Evolutionary conservation across 257 asterid genomes (phyloP).

Genomic region (Lavandula angustifolia): DNA sequence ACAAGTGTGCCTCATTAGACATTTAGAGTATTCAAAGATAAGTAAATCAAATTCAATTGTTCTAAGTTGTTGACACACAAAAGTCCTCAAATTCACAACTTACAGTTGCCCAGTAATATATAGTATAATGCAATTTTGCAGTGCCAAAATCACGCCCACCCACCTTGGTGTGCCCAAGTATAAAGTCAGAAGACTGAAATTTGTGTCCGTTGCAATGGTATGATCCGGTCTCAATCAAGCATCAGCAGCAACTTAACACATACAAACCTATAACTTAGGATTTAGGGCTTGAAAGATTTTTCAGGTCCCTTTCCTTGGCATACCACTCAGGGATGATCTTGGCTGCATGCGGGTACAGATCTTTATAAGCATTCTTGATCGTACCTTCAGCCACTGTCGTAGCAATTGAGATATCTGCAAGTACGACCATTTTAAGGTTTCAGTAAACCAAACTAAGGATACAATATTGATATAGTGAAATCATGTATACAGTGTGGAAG

Average conservation of each 20-base stretch:
- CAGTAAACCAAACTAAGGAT: constrained; percentile 1
- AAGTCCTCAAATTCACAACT: too few relatives aligned
- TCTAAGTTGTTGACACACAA: too few relatives aligned
- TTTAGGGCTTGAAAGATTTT: constrained; percentile 69
- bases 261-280: constrained; percentile 17
- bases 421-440: not conserved
- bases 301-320: constrained; percentile 64
- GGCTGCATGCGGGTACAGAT: constrained; percentile 71
- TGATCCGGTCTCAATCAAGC: too few relatives aligned
- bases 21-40: too few relatives aligned
- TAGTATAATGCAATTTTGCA: too few relatives aligned
- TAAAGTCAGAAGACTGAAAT: too few relatives aligned
- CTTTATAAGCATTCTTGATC: constrained; percentile 79
- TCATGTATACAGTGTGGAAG: too few relatives aligned
- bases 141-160: not conserved
- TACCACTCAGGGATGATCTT: constrained; percentile 84
- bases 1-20: too few relatives aligned
- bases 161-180: not conserved
- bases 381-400: constrained; percentile 91
- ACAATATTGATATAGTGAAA: too few relatives aligned
- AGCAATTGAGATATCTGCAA: constrained; percentile 67
- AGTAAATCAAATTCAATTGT: too few relatives aligned
- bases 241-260: not conserved
- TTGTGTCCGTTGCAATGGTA: too few relatives aligned
- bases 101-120: too few relatives aligned